Evolutionary conservation across 352 stramenopile genomes (phyloP).

Genomic region (Globisporangium viniferum): DNA sequence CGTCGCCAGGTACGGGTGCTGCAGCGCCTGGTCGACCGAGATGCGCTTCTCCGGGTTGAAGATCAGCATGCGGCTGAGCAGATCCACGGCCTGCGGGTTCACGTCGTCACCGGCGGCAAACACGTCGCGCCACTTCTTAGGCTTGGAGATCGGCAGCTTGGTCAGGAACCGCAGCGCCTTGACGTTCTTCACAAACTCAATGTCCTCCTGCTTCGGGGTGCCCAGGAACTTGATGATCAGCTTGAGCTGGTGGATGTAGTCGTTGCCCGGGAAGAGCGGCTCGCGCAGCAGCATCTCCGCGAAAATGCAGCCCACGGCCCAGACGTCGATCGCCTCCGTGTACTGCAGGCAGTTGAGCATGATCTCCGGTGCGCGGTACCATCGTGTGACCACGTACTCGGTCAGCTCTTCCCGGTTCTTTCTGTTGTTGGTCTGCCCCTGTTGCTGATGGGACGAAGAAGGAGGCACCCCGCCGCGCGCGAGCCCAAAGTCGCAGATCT

Average conservation of each 20-base stretch:
- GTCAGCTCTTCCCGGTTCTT: conserved; percentile 35
- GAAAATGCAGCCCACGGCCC: conserved; percentile 97
- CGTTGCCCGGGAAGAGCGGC: conserved; percentile 92
- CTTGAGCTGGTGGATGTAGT: conserved; percentile 84
- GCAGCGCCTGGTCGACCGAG: conserved; percentile 50
- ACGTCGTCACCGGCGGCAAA: conserved; percentile 42
- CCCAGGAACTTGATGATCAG: conserved; percentile 73
- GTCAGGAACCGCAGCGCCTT: conserved; percentile 90
- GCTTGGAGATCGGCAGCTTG: conserved; percentile 69
- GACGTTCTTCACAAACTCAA: conserved; percentile 84
- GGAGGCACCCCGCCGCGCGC: conserved; percentile 71
- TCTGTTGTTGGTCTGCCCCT: conserved; percentile 20
- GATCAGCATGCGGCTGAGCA: conserved; percentile 62
- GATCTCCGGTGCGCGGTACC: conserved; percentile 29
- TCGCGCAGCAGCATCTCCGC: conserved; percentile 96
- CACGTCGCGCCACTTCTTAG: conserved; percentile 62
- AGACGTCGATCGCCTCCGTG: conserved; percentile 92
- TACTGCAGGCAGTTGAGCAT: conserved; percentile 97
- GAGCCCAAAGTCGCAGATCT: conserved; percentile 92
- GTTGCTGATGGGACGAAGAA: conserved; percentile 34
- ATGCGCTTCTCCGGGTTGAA: conserved; percentile 78
- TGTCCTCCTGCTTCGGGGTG: conserved; percentile 74
- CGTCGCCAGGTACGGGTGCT: conserved; percentile 69
- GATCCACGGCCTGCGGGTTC: conserved; percentile 48
- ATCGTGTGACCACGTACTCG: conserved; percentile 6